These are phyloP conservation scores for Cladosporium velox DNA, from an alignment of 2,329 filamentous ascomycete genomes.

Conservation along the genomic window DNA sequence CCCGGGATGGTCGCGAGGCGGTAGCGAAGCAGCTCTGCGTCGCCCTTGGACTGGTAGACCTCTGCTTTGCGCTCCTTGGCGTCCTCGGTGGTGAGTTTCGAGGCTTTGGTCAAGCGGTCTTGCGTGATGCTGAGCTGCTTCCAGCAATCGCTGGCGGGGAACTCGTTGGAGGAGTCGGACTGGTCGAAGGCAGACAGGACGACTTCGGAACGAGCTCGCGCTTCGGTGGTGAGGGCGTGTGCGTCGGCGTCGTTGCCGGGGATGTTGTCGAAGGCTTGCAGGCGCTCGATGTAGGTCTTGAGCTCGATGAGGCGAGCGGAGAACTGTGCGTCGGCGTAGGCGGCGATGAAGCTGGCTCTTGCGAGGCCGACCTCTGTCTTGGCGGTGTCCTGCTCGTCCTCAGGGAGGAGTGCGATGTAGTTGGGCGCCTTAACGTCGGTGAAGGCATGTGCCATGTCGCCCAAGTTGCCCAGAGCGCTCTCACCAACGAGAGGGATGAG, in stretches of 20 bases:
- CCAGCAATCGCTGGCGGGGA: slow-evolving; percentile 48
- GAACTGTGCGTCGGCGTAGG: slow-evolving; percentile 60
- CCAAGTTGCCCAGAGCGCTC: slow-evolving; percentile 51
- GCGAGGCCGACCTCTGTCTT: slow-evolving; percentile 52
- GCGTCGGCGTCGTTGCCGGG: slow-evolving; percentile 53
- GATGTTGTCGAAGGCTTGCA: slow-evolving; percentile 37
- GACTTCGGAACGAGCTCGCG: slow-evolving; percentile 33
- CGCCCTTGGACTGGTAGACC: slow-evolving; percentile 57
- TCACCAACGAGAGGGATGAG: slow-evolving; percentile 53
- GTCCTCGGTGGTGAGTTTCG: slow-evolving; percentile 48
- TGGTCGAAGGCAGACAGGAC: slow-evolving; percentile 34
- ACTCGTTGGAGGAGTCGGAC: slow-evolving; percentile 21
- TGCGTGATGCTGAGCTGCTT: slow-evolving; percentile 55
- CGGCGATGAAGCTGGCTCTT: slow-evolving; percentile 58
- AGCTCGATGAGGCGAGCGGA: slow-evolving; percentile 52
- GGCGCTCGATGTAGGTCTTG: slow-evolving; percentile 53
- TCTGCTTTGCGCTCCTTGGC: slow-evolving; percentile 50
- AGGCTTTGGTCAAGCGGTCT: slow-evolving; percentile 52
- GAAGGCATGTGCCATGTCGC: slow-evolving; percentile 61
- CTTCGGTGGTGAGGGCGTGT: slow-evolving; percentile 51
- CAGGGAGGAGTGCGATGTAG: slow-evolving; percentile 48
- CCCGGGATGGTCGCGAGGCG: slow-evolving; percentile 45
- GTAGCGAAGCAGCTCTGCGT: slow-evolving; percentile 57
- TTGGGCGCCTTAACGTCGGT: slow-evolving; percentile 55
- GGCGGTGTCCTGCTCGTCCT: slow-evolving; percentile 32